Evolutionary conservation across 352 stramenopile genomes (phyloP), one percentile per base, ranked within the genome.

Genomic region (Phytopythium litorale): DNA sequence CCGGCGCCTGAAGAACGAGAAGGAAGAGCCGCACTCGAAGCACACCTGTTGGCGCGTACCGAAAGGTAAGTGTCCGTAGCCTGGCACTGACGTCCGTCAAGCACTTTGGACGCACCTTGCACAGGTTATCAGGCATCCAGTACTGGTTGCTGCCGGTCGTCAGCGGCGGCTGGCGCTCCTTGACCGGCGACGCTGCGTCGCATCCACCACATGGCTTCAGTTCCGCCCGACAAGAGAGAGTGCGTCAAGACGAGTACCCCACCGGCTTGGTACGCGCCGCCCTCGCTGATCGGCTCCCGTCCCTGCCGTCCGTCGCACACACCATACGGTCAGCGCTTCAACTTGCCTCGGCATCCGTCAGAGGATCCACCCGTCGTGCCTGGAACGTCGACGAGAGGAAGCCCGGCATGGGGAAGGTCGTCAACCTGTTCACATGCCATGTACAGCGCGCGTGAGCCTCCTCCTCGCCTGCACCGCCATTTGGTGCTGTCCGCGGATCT

Each of bases 111-210:
- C 68, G 43, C 43, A 92, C 87, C 64, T 93, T 95, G 72, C 84
- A 93, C 13, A 91, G 62, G 49, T 92, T 72, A 56, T 95, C 87
- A 5, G 87, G 87, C 87, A 95, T 95, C 87, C 87, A 95, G 62
- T 91, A 91, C 58, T 89, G 79, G 16, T 77, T 82, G 53, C 64
- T 73, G 54, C 72, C 67, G 7, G 74, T 76, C 63, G 72, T 79
- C 28, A 73, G 64, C 35, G 76, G 72, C 35, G 67, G 68, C 16
- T 63, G 68, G 4, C 53, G 56, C 16, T 68, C 58, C 46, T 75
- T 79, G 32, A 64, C 40, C 7, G 70, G 66, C 19, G 76, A 76
- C 9, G 52, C 35, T 30, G 58, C 52, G 58, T n/a, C 43, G 30
- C 18, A 59, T 11, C 16, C 8, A 40, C 23, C 23, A 18, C 11